phyloP scores from a whole-genome alignment of 345 rosid species.

The Rhodamnia rubescens region DNA sequence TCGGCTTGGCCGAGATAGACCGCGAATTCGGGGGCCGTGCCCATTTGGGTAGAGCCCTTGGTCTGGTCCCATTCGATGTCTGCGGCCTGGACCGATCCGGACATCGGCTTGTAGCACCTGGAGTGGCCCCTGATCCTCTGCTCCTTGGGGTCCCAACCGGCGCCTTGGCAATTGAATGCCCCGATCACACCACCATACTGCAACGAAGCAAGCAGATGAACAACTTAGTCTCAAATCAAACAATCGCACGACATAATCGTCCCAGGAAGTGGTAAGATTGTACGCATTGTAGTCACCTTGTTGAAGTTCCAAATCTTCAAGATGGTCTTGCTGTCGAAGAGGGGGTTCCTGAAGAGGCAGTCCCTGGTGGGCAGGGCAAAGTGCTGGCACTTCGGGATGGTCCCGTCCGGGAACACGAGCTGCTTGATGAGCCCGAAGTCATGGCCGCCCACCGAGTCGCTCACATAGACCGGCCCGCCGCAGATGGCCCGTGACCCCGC shows the following conservation, averaged over 20 bases:
- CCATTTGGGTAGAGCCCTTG: slow-evolving; percentile 18
- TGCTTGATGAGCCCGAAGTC: slow-evolving; percentile 64
- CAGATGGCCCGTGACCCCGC: slow-evolving; percentile 82
- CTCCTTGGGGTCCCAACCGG: slow-evolving; percentile 70
- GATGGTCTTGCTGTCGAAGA: slow-evolving; percentile 57
- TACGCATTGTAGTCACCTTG: slow-evolving; percentile 28
- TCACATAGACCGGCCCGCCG: slow-evolving; percentile 80
- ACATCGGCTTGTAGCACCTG: slow-evolving; percentile 53
- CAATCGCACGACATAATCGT: background rate
- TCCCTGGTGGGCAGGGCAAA: slow-evolving; percentile 81
- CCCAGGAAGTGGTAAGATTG: background rate
- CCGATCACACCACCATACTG: slow-evolving; percentile 87
- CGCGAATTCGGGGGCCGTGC: slow-evolving; percentile 27
- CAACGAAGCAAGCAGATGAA: background rate
- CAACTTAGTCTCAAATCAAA: background rate
- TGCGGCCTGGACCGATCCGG: slow-evolving; percentile 37
- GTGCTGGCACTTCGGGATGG: slow-evolving; percentile 66
- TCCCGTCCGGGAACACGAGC: slow-evolving; percentile 66
- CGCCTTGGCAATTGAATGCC: slow-evolving; percentile 93
- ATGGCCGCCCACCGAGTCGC: slow-evolving; percentile 65
- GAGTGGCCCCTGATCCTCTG: slow-evolving; percentile 42
- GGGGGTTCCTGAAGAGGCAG: slow-evolving; percentile 74
- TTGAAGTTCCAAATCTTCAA: slow-evolving; percentile 90
- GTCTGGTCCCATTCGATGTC: slow-evolving; percentile 86
- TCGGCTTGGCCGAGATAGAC: slow-evolving; percentile 50